Evolutionary conservation across 768 basidiomycete species (phyloP).

Genomic region (Lactarius akahatsu): DNA sequence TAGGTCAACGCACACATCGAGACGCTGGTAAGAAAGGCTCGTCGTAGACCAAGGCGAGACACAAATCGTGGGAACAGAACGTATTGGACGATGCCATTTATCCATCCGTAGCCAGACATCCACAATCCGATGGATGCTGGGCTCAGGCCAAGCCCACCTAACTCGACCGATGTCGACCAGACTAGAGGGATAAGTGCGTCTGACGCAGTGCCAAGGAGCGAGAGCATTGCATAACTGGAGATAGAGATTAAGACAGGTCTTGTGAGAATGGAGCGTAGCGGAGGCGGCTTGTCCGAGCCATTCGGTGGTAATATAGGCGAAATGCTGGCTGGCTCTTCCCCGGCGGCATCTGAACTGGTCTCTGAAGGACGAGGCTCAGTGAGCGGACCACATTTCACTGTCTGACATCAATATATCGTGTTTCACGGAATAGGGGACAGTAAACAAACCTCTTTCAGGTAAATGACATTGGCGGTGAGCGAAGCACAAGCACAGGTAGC

Average conservation of each 20-base stretch:
- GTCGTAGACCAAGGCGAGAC: constrained; percentile 38
- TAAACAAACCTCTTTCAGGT: constrained; percentile 8
- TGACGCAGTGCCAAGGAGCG: constrained; percentile 43
- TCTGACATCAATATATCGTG: not conserved
- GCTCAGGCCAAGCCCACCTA: constrained; percentile 35
- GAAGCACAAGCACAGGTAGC: not conserved
- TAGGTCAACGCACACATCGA: constrained; percentile 31
- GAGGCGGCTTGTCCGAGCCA: constrained; percentile 16
- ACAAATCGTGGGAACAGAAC: constrained; percentile 40
- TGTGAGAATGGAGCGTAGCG: constrained; percentile 35
- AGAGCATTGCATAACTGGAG: constrained; percentile 43
- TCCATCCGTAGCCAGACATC: constrained; percentile 40
- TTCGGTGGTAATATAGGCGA: not conserved
- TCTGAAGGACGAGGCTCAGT: not conserved
- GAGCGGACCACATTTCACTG: not conserved
- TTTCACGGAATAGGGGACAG: not conserved
- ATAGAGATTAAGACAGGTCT: constrained; percentile 42
- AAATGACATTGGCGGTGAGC: not conserved
- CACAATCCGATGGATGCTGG: constrained; percentile 41
- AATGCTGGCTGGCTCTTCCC: not conserved
- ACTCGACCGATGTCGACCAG: constrained; percentile 36
- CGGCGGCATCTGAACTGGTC: not conserved
- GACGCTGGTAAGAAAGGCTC: constrained; percentile 33
- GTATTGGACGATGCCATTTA: constrained; percentile 41
- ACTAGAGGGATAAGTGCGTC: constrained; percentile 48